Evolutionary conservation across 805 yeast species (phyloP).

Genomic region (Candida sonorensis): DNA sequence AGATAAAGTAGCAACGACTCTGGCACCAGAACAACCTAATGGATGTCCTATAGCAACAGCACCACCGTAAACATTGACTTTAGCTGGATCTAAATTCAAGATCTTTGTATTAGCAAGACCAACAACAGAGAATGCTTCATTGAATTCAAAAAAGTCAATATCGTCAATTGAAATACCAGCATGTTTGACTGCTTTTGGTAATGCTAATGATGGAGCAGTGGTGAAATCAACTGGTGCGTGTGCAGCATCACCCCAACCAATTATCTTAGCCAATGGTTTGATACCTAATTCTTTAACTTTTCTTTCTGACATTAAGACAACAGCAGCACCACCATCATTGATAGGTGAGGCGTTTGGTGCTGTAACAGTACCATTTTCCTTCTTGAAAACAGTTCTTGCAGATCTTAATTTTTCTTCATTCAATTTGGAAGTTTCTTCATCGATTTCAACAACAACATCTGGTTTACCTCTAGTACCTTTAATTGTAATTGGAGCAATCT

Average conservation of each 20-base stretch:
- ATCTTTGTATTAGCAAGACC: constrained; percentile 84
- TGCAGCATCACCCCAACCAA: constrained; percentile 98
- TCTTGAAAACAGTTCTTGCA: constrained; percentile 93
- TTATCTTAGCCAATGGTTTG: constrained; percentile 82
- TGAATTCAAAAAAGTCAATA: constrained; percentile 89
- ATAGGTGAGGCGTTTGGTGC: constrained; percentile 96
- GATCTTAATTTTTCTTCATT: constrained; percentile 68
- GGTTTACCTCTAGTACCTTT: constrained; percentile 92
- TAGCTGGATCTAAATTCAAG: constrained; percentile 52
- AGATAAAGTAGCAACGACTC: constrained; percentile 81
- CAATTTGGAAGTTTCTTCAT: constrained; percentile 79
- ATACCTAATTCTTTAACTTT: constrained; percentile 81
- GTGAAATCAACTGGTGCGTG: constrained; percentile 93
- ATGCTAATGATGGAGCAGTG: constrained; percentile 89
- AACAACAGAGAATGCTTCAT: constrained; percentile 97
- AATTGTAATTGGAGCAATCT: constrained; percentile 82
- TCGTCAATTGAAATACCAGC: constrained; percentile 61
- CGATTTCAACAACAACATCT: constrained; percentile 60
- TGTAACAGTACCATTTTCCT: constrained; percentile 91
- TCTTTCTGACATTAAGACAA: constrained; percentile 75
- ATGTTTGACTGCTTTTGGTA: constrained; percentile 91
- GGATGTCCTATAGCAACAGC: constrained; percentile 96
- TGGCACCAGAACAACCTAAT: constrained; percentile 92
- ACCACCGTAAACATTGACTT: constrained; percentile 89
- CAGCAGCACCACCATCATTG: constrained; percentile 98